phyloP scores from a whole-genome alignment of 2,329 filamentous ascomycete genomes.

The Cytospora mali region DNA sequence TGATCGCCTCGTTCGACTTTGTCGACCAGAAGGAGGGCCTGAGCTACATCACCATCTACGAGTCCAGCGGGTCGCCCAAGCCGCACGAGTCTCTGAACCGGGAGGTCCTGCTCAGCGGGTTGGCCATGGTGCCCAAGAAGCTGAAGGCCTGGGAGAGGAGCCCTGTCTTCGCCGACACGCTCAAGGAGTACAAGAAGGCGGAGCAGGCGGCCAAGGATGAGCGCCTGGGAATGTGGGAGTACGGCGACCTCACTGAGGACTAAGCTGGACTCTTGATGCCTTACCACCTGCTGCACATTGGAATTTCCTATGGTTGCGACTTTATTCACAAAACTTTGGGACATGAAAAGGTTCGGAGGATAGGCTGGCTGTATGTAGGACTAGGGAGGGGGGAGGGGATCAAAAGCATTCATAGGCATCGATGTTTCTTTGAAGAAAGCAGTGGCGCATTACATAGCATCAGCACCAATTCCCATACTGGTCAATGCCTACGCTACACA shows the following conservation, averaged over 20 bases:
- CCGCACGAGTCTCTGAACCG: slow-evolving; percentile 83
- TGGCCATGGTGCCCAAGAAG: slow-evolving; percentile 91
- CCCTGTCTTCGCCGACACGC: slow-evolving; percentile 67
- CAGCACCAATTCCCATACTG: not conserved
- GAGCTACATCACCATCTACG: slow-evolving; percentile 85
- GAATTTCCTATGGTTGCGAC: not conserved
- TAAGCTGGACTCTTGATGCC: slow-evolving; percentile 44
- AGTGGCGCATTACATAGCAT: not conserved
- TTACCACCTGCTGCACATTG: not conserved
- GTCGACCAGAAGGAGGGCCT: slow-evolving; percentile 77
- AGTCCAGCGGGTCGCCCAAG: slow-evolving; percentile 64
- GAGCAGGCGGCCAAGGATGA: slow-evolving; percentile 79
- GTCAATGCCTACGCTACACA: not conserved
- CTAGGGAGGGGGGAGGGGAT: too few relatives aligned
- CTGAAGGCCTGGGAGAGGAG: slow-evolving; percentile 87
- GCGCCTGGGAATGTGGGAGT: slow-evolving; percentile 94
- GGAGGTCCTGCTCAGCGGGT: slow-evolving; percentile 79
- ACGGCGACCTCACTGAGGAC: slow-evolving; percentile 93
- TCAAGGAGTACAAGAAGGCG: slow-evolving; percentile 72
- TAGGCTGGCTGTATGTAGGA: not conserved
- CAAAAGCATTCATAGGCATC: not conserved
- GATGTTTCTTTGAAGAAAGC: not conserved
- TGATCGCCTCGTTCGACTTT: slow-evolving; percentile 91
- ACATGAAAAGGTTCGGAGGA: not conserved
- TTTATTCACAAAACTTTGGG: not conserved